These are phyloP conservation scores for Oryza meridionalis DNA, from an alignment of 176 grass and related monocot genomes.

Conservation along the genomic window DNA sequence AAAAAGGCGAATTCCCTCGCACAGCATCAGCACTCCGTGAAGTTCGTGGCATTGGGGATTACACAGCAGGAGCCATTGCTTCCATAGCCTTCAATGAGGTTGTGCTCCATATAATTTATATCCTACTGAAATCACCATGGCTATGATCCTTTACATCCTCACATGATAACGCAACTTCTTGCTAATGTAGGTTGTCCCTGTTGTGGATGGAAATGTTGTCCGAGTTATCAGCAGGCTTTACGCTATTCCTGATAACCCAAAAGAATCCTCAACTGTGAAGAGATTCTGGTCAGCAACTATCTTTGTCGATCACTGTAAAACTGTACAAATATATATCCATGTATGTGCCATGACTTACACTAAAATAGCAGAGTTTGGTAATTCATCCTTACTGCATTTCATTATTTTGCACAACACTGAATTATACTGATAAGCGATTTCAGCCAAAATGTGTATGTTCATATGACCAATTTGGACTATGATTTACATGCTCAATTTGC, in stretches of 20 bases:
- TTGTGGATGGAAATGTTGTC: conserved; percentile 92
- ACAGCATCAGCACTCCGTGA: conserved; percentile 65
- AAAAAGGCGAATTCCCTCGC: conserved; percentile 63
- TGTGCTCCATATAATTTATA: conserved; percentile 12
- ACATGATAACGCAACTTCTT: conserved; percentile 13
- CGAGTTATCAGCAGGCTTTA: conserved; percentile 86
- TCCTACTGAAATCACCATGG: neutral
- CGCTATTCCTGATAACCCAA: conserved; percentile 82
- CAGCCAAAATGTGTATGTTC: neutral
- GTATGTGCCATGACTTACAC: neutral
- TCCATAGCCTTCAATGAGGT: conserved; percentile 97
- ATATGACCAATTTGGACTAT: neutral
- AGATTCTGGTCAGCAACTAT: conserved; percentile 63
- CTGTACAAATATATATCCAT: neutral
- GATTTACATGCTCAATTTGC: neutral
- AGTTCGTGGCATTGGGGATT: conserved; percentile 84
- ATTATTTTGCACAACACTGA: neutral
- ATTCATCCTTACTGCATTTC: neutral
- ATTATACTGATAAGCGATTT: neutral
- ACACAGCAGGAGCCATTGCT: conserved; percentile 91
- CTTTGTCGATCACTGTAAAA: neutral
- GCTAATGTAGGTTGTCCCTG: conserved; percentile 64
- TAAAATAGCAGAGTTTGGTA: neutral
- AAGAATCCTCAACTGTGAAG: conserved; percentile 80
- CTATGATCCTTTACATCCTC: conserved; percentile 8